Conservation (phyloP, 106 monocot genomes). For the Vanilla planifolia region DNA sequence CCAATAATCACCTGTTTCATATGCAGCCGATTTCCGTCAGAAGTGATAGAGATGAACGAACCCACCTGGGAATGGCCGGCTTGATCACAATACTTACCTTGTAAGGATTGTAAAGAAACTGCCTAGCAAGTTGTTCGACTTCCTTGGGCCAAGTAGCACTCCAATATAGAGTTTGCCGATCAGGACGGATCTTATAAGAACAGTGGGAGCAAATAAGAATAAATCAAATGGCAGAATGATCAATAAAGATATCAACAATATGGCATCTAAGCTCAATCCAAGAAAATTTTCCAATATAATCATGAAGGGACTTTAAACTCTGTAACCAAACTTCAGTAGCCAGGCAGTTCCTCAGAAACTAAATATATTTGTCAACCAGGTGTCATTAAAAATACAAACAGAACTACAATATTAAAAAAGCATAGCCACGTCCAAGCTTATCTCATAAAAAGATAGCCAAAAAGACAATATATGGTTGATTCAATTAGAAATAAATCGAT, state of each 20-base stretch:
- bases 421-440: neutral
- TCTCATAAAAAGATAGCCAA: neutral
- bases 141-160: conserved; percentile 99
- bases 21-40: conserved; percentile 21
- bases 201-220: neutral
- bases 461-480: neutral
- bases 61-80: conserved; percentile 13
- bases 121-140: conserved; percentile 87
- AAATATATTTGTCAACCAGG: neutral
- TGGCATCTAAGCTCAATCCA: neutral
- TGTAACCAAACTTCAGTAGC: neutral
- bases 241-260: neutral
- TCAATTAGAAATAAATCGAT: too few species aligned
- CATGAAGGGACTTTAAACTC: too few species aligned
- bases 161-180: conserved; percentile 97
- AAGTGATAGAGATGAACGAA: conserved; percentile 12
- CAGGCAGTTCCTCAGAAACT: neutral
- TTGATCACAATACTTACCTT: conserved; percentile 43
- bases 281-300: too few species aligned
- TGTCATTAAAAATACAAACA: neutral
- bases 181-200: conserved; percentile 78
- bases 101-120: conserved; percentile 82
- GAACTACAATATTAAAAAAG: neutral
- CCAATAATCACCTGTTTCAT: conserved; percentile 81
- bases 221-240: neutral